Conservation (phyloP, 345 rosid genomes). For the Hypericum androsaemum region DNA sequence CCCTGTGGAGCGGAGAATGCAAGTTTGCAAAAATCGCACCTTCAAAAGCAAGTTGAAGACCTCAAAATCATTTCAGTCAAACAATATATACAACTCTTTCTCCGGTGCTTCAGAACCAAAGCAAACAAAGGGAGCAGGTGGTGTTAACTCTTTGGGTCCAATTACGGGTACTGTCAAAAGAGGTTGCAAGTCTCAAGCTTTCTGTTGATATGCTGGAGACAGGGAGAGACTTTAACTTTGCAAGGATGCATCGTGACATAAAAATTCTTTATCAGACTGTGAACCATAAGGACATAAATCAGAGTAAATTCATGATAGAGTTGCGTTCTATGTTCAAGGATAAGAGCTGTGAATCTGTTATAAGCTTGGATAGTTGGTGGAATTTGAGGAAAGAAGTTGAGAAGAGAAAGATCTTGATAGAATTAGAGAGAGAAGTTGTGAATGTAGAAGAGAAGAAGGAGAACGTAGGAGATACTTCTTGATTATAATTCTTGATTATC, state of each 20-base stretch:
- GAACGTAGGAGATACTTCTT: no score
- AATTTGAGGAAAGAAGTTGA: no score
- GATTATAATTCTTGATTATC: no score
- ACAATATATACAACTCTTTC: constrained; percentile 37
- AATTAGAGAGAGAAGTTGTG: no score
- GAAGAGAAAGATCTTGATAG: no score
- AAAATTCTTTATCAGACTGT: constrained; percentile 76
- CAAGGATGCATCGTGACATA: constrained; percentile 72
- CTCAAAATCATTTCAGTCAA: constrained; percentile 71
- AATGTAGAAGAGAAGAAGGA: no score
- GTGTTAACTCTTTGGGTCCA: constrained; percentile 37
- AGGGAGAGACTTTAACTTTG: constrained; percentile 87
- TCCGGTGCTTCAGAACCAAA: constrained; percentile 44
- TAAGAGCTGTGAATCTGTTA: no score
- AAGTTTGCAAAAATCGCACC: constrained; percentile 56
- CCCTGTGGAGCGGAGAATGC: constrained; percentile 77
- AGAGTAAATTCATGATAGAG: no score
- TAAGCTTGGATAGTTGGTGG: no score
- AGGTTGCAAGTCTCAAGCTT: constrained; percentile 68
- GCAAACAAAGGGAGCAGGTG: constrained; percentile 38
- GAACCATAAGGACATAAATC: no score
- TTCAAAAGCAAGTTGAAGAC: constrained; percentile 41
- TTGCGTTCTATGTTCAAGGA: no score
- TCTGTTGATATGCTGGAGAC: constrained; percentile 71
- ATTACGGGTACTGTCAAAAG: constrained; percentile 62